Conservation (phyloP, 306 rosid genomes). For the Hippophae rhamnoides region DNA sequence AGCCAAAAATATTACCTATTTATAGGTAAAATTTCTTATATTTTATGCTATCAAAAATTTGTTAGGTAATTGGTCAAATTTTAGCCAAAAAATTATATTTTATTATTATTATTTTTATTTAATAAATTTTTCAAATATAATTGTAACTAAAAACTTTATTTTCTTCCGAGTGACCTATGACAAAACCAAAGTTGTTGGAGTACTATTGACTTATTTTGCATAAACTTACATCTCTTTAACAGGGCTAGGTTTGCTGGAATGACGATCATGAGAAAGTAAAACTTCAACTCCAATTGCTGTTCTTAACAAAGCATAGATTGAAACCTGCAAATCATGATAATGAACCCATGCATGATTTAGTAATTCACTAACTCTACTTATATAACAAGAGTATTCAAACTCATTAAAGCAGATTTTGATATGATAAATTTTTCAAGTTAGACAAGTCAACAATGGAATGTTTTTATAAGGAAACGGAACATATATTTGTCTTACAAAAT, state of each 20-base stretch:
- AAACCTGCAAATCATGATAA: slow-evolving; percentile 36
- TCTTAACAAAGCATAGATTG: slow-evolving; percentile 52
- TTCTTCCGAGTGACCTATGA: too few species aligned
- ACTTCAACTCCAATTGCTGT: slow-evolving; percentile 55
- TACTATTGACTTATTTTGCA: too few species aligned
- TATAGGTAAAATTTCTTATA: too few species aligned
- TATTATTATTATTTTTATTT: too few species aligned
- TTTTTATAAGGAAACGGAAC: not conserved
- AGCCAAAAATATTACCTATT: too few species aligned
- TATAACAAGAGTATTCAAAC: slow-evolving; percentile 6
- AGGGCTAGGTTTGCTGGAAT: slow-evolving; percentile 29
- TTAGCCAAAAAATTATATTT: too few species aligned
- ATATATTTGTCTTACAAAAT: slow-evolving; percentile 28
- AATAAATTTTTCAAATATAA: too few species aligned
- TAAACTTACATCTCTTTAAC: slow-evolving; percentile 53
- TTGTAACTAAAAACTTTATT: too few species aligned
- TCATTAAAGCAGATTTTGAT: not conserved
- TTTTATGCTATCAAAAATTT: rapidly evolving
- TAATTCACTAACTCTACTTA: slow-evolving; percentile 8
- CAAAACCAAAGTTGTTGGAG: too few species aligned
- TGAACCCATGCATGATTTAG: slow-evolving; percentile 9
- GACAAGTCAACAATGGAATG: slow-evolving; percentile 4
- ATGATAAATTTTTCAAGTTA: slow-evolving; percentile 11
- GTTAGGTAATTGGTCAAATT: too few species aligned
- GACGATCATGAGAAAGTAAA: slow-evolving; percentile 51